Evolutionary conservation across 2,329 filamentous ascomycete genomes (phyloP).

Genomic region (Madurella mycetomatis): DNA sequence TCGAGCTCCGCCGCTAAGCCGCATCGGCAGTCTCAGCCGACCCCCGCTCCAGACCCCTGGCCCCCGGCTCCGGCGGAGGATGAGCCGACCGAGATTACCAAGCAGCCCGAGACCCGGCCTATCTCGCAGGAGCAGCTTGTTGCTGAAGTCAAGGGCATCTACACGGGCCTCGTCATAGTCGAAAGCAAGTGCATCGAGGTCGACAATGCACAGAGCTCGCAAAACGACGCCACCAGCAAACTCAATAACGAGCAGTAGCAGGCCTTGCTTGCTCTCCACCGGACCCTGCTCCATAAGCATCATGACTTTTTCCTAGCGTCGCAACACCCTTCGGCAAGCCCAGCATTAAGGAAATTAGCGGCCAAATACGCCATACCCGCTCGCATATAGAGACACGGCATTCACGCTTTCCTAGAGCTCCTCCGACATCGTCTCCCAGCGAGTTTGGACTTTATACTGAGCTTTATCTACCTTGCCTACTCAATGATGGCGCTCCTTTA

Average conservation of each 20-base stretch:
- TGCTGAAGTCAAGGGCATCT: slow-evolving; percentile 78
- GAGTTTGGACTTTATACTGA: slow-evolving; percentile 82
- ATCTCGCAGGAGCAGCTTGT: slow-evolving; percentile 77
- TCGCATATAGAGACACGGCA: slow-evolving; percentile 90
- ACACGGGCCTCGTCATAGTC: slow-evolving; percentile 77
- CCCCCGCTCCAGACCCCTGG: neutral
- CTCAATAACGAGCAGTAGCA: slow-evolving; percentile 73
- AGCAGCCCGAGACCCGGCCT: slow-evolving; percentile 59
- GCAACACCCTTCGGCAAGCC: slow-evolving; percentile 75
- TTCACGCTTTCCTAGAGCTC: slow-evolving; percentile 78
- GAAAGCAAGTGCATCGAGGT: slow-evolving; percentile 85
- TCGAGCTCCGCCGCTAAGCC: slow-evolving; percentile 12
- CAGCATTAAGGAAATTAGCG: slow-evolving; percentile 62
- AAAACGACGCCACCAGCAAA: slow-evolving; percentile 39
- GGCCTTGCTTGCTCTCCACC: slow-evolving; percentile 73
- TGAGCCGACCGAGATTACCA: slow-evolving; percentile 22
- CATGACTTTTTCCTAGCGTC: slow-evolving; percentile 83
- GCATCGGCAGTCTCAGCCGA: slow-evolving; percentile 9
- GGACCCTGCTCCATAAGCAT: slow-evolving; percentile 75
- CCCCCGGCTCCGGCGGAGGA: slow-evolving; percentile 14
- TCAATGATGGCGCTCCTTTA: slow-evolving; percentile 83
- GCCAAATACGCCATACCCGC: slow-evolving; percentile 87
- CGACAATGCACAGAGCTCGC: slow-evolving; percentile 56
- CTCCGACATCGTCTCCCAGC: slow-evolving; percentile 68
- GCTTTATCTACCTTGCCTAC: slow-evolving; percentile 85